A percentile compares a stretch with the other conserved stretches of the same genome.
These are phyloP conservation scores for Rhododendron ovatum DNA, from an alignment of 148 eudicot species.

Conservation along the genomic window DNA sequence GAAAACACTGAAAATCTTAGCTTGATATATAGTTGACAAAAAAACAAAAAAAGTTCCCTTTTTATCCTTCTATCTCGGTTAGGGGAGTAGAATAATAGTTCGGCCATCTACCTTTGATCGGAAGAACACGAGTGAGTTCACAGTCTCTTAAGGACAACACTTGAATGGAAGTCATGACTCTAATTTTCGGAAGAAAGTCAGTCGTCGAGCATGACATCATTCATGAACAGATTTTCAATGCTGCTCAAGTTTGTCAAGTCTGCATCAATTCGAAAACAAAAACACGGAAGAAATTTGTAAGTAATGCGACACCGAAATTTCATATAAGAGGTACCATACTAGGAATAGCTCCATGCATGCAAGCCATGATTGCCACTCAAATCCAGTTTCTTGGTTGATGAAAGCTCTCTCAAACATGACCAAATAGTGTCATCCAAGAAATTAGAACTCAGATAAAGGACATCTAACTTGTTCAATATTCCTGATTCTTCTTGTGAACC, in stretches of 20 bases:
- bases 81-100: background rate
- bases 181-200: background rate
- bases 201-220: background rate
- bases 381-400: background rate
- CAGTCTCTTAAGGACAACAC: background rate
- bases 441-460: background rate
- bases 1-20: background rate
- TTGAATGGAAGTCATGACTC: background rate
- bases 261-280: background rate
- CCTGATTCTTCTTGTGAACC: background rate
- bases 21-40: background rate
- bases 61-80: background rate
- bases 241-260: background rate
- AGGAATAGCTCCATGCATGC: background rate
- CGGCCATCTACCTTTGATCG: background rate
- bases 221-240: background rate
- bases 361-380: background rate
- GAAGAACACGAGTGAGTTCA: background rate
- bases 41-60: background rate
- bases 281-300: background rate
- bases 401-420: background rate
- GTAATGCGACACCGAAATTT: background rate
- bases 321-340: background rate
- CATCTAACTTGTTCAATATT: background rate
- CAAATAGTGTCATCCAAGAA: background rate